Conservation (phyloP, 1,284 basidiomycete species). For the Agaricales sp. region DNA sequence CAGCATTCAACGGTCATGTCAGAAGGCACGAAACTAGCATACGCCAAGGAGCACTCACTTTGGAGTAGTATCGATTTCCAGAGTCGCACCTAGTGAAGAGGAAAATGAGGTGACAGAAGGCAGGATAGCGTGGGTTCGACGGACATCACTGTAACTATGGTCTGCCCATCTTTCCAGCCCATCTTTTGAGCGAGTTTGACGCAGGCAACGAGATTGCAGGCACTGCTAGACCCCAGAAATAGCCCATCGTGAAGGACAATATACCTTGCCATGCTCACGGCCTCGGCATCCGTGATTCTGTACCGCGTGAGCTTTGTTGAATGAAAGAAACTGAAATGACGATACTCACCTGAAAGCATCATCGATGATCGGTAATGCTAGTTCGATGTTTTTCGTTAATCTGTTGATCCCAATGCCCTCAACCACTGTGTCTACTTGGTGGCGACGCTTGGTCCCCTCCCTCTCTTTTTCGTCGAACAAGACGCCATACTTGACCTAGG, state of each 20-base stretch:
- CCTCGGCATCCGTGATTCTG: constrained; percentile 84
- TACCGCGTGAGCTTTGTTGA: constrained; percentile 4
- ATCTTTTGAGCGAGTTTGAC: constrained; percentile 68
- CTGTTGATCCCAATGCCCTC: constrained; percentile 88
- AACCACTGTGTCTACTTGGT: constrained; percentile 90
- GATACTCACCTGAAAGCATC: constrained; percentile 72
- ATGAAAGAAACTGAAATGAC: constrained; percentile 1
- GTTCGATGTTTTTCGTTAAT: constrained; percentile 77
- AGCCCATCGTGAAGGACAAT: constrained; percentile 85
- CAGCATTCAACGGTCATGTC: too few relatives aligned
- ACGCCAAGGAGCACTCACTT: constrained; percentile 35
- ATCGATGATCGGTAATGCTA: constrained; percentile 74
- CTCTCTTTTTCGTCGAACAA: constrained; percentile 90
- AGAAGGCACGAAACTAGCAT: too few relatives aligned
- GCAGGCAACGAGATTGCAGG: constrained; percentile 90
- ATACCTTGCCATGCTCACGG: constrained; percentile 87
- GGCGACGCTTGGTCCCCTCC: constrained; percentile 90
- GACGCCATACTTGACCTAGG: constrained; percentile 80
- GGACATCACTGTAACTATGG: constrained; percentile 78
- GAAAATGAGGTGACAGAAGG: constrained; percentile 2
- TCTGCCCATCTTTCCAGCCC: constrained; percentile 55
- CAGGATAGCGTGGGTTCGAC: too few relatives aligned
- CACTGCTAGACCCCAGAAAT: constrained; percentile 93
- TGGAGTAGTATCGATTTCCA: constrained; percentile 79
- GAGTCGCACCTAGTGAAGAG: constrained; percentile 61